Evolutionary conservation across 83 land plant species (phyloP).

Genomic region (Thuja plicata): DNA sequence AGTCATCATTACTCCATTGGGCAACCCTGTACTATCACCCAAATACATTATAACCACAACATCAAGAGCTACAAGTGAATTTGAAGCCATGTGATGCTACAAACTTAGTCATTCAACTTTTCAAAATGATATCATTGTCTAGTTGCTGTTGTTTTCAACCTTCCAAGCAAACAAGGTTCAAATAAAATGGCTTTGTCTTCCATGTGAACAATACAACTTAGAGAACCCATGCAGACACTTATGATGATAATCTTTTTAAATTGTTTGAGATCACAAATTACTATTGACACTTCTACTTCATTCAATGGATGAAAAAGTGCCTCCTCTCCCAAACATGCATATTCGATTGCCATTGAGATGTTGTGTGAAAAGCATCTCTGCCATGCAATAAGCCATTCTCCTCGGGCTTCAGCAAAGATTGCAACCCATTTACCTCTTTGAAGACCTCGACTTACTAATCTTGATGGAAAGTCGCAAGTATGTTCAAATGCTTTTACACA

Average conservation of each 20-base stretch:
- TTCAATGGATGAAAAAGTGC: constrained; percentile 86
- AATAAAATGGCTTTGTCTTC: constrained; percentile 38
- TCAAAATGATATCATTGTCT: constrained; percentile 55
- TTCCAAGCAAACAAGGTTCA: constrained; percentile 22
- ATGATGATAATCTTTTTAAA: constrained; percentile 48
- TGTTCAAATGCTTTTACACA: constrained; percentile 60
- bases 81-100: constrained; percentile 47
- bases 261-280: constrained; percentile 68
- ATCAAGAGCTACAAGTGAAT: constrained; percentile 55
- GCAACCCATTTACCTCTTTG: constrained; percentile 70
- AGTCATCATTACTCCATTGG: no score
- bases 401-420: constrained; percentile 89
- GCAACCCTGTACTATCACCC: constrained; percentile 68
- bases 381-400: constrained; percentile 84
- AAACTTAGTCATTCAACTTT: constrained; percentile 65
- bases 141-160: constrained; percentile 19
- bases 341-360: constrained; percentile 77
- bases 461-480: constrained; percentile 74
- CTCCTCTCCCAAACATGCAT: constrained; percentile 93
- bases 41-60: constrained; percentile 93
- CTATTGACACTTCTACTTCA: constrained; percentile 76
- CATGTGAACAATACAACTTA: constrained; percentile 60
- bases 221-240: constrained; percentile 33
- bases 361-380: constrained; percentile 91
- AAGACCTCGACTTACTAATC: constrained; percentile 75